These are phyloP conservation scores for Rhynchosporium agropyri DNA, from an alignment of 2,329 filamentous ascomycete genomes.

Conservation along the genomic window DNA sequence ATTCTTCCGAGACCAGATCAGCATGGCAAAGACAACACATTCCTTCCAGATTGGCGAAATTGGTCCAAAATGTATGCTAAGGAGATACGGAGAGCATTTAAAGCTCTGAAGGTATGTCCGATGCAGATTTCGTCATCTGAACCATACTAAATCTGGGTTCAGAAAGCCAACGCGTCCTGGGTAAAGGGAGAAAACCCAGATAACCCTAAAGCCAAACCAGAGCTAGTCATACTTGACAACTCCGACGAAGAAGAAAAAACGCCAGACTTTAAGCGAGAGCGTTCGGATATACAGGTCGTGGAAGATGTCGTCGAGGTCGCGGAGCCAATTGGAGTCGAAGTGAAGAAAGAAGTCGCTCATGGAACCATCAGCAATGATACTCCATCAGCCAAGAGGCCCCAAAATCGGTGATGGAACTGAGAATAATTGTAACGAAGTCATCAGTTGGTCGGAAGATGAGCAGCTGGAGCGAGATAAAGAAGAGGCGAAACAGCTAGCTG, in stretches of 20 bases:
- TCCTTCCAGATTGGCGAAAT: slow-evolving; percentile 15
- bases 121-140: not conserved
- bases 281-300: not conserved
- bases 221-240: slow-evolving; percentile 14
- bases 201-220: slow-evolving; percentile 5
- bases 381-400: not conserved
- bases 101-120: slow-evolving; percentile 14
- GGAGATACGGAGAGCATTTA: slow-evolving; percentile 18
- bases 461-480: not conserved
- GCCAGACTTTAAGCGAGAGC: not conserved
- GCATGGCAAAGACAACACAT: not conserved
- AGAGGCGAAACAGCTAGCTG: not conserved
- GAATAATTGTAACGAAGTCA: too few relatives aligned
- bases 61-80: slow-evolving; percentile 7
- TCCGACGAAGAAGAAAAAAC: not conserved
- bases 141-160: not conserved
- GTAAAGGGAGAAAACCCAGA: slow-evolving; percentile 11
- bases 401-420: not conserved
- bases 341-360: too few relatives aligned
- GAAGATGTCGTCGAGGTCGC: not conserved
- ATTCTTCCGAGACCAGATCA: not conserved
- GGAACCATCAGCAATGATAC: not conserved
- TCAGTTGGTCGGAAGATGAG: not conserved
- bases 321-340: too few relatives aligned
- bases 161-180: slow-evolving; percentile 11